phyloP scores from a whole-genome alignment of 768 basidiomycete species.

The Hortiboletus flavorubellus region DNA sequence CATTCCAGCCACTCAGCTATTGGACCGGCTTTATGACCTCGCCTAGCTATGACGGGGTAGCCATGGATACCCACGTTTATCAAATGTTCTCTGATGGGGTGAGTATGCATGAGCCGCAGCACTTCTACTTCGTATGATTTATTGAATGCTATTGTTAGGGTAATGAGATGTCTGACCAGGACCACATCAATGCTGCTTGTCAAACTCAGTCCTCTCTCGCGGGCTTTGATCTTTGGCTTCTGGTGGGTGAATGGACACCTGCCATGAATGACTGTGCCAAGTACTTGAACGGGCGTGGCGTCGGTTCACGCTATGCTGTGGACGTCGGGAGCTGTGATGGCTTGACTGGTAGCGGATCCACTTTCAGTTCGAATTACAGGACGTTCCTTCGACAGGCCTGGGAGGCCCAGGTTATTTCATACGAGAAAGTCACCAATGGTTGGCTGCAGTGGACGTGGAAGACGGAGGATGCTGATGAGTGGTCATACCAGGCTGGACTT shows the following conservation, averaged over 20 bases:
- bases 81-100: conserved; percentile 66
- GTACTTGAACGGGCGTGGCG: conserved; percentile 74
- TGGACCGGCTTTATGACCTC: conserved; percentile 62
- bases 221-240: conserved; percentile 65
- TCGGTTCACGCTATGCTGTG: conserved; percentile 59
- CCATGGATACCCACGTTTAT: conserved; percentile 79
- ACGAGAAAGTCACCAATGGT: conserved; percentile 57
- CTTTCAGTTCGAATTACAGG: conserved; percentile 77
- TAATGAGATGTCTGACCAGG: conserved; percentile 41
- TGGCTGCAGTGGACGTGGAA: conserved; percentile 90
- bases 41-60: conserved; percentile 59
- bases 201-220: conserved; percentile 41
- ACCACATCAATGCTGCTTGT: conserved; percentile 67
- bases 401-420: conserved; percentile 80
- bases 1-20: conserved; percentile 70
- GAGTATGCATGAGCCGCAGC: conserved; percentile 20
- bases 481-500: conserved; percentile 85
- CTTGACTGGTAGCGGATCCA: conserved; percentile 67
- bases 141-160: conserved; percentile 36
- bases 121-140: neutral
- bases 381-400: conserved; percentile 76
- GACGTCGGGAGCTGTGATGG: conserved; percentile 71
- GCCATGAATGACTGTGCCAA: conserved; percentile 65
- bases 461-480: conserved; percentile 79
- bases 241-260: conserved; percentile 88